Evolutionary conservation across 192 early-diverging fungal genomes (phyloP), one percentile per base, ranked within the genome.

Genomic region (Coemansia sp.): DNA sequence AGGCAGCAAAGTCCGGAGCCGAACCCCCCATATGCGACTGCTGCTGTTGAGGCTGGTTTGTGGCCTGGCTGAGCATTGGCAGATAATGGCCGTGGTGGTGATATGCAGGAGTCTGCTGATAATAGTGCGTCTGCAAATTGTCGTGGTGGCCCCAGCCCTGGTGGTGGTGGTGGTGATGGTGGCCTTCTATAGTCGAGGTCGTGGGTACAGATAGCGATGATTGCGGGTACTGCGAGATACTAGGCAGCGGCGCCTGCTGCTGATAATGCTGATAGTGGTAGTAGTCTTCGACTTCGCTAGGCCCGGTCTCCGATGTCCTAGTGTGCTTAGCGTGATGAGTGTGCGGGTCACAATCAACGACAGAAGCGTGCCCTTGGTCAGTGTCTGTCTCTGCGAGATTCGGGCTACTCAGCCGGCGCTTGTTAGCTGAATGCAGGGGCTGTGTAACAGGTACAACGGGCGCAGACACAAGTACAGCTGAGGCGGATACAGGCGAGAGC

Each of bases 341-440:
- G 34, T 50, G 46, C 27, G 39, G 11, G 42, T 15, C 58, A n/a
- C 60, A 37, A 19, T 45, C 63, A 11, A 62, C 65, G 25, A 34
- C n/a, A 14, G 44, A 25, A 4, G 27, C 42, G 39, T 37, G 27
- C 21, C 59, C 17, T 27, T 53, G 32, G 29, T 58, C 31, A 7
- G 29, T 14, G 55, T 23, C 23, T 34, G 31, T 17, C 27, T 31
- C 27, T 58, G 51, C 70, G 38, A 67, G 37, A 12, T 60, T 63
- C 17, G 74, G 72, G 71, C 74, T 82, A 71, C 79, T 82, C 48
- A 74, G 64, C 11, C 79, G 79, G 44, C 79, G 79, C 75, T 82
- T 82, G 34, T 57, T 66, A 29, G 73, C 60, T 11, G 68, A n/a
- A 5, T 31, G 29, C 55, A n/a, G 23, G 12, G 55, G 29, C 55